These are phyloP conservation scores for Escovopsis sp. DNA, from an alignment of 2,329 filamentous ascomycete genomes.

Conservation along the genomic window DNA sequence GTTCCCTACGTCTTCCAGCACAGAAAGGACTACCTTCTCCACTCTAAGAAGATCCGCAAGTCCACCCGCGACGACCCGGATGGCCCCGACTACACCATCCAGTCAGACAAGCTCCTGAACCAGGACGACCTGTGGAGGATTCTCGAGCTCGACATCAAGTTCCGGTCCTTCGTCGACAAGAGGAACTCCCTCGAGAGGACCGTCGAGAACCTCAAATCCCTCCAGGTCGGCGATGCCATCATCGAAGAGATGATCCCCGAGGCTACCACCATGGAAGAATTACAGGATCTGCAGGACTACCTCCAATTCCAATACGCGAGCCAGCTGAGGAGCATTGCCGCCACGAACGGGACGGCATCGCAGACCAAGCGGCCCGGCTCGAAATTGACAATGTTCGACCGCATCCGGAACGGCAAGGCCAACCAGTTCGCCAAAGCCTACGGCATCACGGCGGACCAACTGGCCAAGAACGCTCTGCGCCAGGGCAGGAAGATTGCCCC, in stretches of 20 bases:
- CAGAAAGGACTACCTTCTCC: conserved; percentile 92
- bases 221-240: conserved; percentile 53
- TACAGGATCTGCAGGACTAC: conserved; percentile 94
- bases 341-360: conserved; percentile 46
- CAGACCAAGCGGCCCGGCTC: conserved; percentile 70
- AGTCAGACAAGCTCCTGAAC: conserved; percentile 75
- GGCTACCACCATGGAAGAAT: conserved; percentile 79
- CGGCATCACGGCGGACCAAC: conserved; percentile 75
- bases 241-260: conserved; percentile 71
- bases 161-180: conserved; percentile 83
- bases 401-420: conserved; percentile 64
- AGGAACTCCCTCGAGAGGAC: conserved; percentile 70
- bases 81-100: conserved; percentile 56
- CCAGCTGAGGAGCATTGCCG: conserved; percentile 66
- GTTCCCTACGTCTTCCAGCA: conserved; percentile 98
- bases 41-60: conserved; percentile 58
- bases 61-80: conserved; percentile 51
- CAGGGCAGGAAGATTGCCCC: conserved; percentile 66
- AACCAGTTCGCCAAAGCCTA: conserved; percentile 78
- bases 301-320: conserved; percentile 84
- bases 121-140: conserved; percentile 94
- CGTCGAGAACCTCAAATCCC: conserved; percentile 55
- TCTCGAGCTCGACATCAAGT: conserved; percentile 88
- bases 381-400: conserved; percentile 67
- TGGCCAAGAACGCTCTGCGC: conserved; percentile 74